Evolutionary conservation across 2,329 filamentous ascomycete species (phyloP).

Genomic region (Stagonosporopsis rhizophila): DNA sequence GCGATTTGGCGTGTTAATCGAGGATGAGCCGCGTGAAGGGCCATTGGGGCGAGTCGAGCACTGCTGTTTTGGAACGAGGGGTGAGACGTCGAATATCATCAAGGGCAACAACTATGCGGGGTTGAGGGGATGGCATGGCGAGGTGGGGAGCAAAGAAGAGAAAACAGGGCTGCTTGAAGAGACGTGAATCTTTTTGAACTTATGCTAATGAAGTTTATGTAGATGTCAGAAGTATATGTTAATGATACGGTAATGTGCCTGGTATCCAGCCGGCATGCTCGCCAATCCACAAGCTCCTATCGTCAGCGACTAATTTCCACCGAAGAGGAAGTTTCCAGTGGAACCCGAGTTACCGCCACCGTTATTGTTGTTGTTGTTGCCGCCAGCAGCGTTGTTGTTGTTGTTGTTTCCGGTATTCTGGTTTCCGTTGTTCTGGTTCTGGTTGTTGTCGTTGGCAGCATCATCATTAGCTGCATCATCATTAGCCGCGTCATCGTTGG

Average conservation of each 20-base stretch:
- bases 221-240: not conserved
- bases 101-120: slow-evolving; percentile 49
- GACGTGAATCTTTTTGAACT: not conserved
- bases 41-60: slow-evolving; percentile 46
- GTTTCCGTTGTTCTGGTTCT: not conserved
- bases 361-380: slow-evolving; percentile 3
- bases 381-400: not conserved
- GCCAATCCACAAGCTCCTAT: not conserved
- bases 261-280: not conserved
- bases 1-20: slow-evolving; percentile 49
- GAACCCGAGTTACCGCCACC: not conserved
- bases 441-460: not conserved
- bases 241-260: not conserved
- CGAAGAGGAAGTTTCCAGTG: slow-evolving; percentile 8
- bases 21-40: slow-evolving; percentile 44
- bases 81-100: slow-evolving; percentile 49
- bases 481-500: not conserved
- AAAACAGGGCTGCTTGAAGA: slow-evolving; percentile 9
- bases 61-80: slow-evolving; percentile 48
- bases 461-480: not conserved
- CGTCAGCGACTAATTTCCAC: not conserved
- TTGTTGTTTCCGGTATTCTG: not conserved
- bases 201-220: slow-evolving; percentile 1
- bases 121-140: slow-evolving; percentile 24
- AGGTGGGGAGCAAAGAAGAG: not conserved